Evolutionary conservation across 2,329 filamentous ascomycete genomes (phyloP), one percentile per base, ranked within the genome.

Genomic region (Sporothrix humicola): DNA sequence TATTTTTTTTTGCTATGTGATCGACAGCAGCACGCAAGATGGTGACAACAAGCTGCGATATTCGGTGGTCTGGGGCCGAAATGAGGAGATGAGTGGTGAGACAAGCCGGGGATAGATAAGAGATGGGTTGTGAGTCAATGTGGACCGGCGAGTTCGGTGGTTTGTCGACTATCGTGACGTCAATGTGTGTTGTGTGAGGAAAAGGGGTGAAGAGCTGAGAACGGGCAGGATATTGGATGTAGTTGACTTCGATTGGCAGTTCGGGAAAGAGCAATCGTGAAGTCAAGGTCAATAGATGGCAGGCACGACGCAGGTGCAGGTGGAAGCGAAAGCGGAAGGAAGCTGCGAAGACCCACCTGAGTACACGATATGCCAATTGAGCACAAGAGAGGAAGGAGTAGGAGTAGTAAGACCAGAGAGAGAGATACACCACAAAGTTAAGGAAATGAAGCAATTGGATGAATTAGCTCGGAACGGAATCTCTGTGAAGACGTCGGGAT

Each of bases 21-120:
- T 17, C 63, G 9, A 68, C 44, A 68, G 13, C 13, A 68, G 63
- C 20, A 50, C 59, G 10, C 42, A 66, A 48, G 20, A 66, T 48
- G 61, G 20, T 44, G 56, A 65, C 17, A n/a, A 15, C 59, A 66
- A 44, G 37, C 61, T 66, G 61, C 61, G 42, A 66, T 66, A 12
- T 26, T 46, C 61, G 61, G 61, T 66, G 42, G 42, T 8, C 61
- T 26, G 61, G 42, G 42, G 61, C 42, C 61, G 20, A 48, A 69
- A 42, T 52, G 63, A 66, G 63, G 44, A 68, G 63, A n/a, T 52
- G 63, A 69, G 26, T 52, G 23, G 65, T n/a, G 44, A n/a, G 23
- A 54, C 61, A 65, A 7, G 46, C 31, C 46, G 65, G 48, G 3
- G 48, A 31, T 52, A 69, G 65, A 69, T 69, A 69, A 69, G 65